A percentile compares a stretch with the other conserved stretches of the same genome.
Conservation (phyloP, 2,329 filamentous ascomycete species). For the Paramyrothecium sp. region DNA sequence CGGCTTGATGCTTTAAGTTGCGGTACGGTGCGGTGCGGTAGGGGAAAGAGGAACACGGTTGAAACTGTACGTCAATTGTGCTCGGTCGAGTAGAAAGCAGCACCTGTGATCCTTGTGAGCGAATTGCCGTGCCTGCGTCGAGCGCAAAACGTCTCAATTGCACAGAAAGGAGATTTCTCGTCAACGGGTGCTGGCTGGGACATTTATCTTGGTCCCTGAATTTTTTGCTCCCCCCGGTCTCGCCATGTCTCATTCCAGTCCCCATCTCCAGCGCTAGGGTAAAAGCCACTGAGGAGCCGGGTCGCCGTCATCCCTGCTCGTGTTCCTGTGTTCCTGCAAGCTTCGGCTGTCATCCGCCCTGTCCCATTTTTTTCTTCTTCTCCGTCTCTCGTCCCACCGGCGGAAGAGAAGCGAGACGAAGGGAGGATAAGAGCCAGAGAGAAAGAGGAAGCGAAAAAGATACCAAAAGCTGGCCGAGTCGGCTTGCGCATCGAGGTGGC, state of each 20-base stretch:
- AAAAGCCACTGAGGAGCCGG: too few species aligned
- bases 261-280: neutral
- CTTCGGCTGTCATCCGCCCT: neutral
- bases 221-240: neutral
- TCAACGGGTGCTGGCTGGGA: too few species aligned
- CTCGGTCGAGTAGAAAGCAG: too few species aligned
- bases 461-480: too few species aligned
- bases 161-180: too few species aligned
- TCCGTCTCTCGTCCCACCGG: neutral
- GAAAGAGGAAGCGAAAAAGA: neutral
- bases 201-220: neutral
- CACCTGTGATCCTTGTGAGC: too few species aligned
- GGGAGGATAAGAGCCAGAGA: neutral
- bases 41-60: too few species aligned
- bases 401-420: neutral
- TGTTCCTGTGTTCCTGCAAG: neutral
- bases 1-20: neutral
- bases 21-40: neutral
- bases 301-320: too few species aligned
- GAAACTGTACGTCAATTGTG: too few species aligned
- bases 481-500: too few species aligned
- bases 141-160: too few species aligned
- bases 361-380: neutral
- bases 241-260: neutral
- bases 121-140: too few species aligned